Percentiles rank a stretch among this genome's conserved stretches.
These are phyloP conservation scores for Gossypium lobatum DNA, from an alignment of 441 rosid genomes.

Conservation along the genomic window DNA sequence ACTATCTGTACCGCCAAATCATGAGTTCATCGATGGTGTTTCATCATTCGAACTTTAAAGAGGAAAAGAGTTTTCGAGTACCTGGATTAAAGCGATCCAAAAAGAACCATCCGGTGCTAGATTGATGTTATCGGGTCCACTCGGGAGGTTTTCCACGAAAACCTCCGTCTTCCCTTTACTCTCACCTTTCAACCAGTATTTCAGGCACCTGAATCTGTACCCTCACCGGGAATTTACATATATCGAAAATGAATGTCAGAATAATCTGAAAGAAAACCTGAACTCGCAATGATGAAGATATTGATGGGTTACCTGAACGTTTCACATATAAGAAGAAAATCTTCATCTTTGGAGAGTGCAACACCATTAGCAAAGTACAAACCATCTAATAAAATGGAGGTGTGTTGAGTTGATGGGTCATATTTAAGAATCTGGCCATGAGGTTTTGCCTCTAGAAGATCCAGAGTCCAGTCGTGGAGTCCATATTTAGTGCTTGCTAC, in stretches of 20 bases:
- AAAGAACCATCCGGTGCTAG: slow-evolving; percentile 49
- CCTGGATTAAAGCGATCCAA: slow-evolving; percentile 42
- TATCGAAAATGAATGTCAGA: too few species aligned
- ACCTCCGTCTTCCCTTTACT: slow-evolving; percentile 32
- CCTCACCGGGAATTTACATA: too few species aligned
- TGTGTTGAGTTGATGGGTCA: slow-evolving; percentile 19
- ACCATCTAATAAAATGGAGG: neutral
- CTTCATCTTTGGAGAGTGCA: slow-evolving; percentile 36
- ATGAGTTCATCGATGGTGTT: neutral
- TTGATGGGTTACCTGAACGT: slow-evolving; percentile 27
- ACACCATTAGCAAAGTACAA: slow-evolving; percentile 23
- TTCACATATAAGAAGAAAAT: slow-evolving; percentile 40
- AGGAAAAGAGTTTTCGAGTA: neutral
- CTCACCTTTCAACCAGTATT: slow-evolving; percentile 39
- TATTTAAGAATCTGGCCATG: slow-evolving; percentile 43
- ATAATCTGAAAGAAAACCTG: too few species aligned
- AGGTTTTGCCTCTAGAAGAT: slow-evolving; percentile 44
- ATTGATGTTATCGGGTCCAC: slow-evolving; percentile 46
- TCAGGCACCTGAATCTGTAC: slow-evolving; percentile 39
- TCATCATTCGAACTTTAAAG: too few species aligned
- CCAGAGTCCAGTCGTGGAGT: slow-evolving; percentile 29
- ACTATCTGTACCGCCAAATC: slow-evolving; percentile 16
- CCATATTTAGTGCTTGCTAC: slow-evolving; percentile 42
- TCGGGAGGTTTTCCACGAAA: slow-evolving; percentile 39
- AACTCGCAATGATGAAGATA: neutral